Conservation (phyloP, 1,139 yeast species). For the Lizanozyma gosingica region DNA sequence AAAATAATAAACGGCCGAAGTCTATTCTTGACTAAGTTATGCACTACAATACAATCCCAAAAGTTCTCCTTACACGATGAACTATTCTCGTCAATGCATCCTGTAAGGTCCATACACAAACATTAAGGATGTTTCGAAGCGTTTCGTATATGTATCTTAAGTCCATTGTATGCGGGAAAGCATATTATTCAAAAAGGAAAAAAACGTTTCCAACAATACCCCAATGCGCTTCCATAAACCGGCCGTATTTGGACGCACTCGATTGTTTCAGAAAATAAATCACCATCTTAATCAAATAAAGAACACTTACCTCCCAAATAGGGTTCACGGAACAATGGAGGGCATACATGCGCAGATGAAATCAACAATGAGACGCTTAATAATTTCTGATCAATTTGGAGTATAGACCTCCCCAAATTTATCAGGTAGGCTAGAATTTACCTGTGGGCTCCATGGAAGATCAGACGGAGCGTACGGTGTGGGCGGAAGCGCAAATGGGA, state of each 20-base stretch:
- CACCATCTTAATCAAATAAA: too few relatives aligned
- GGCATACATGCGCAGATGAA: conserved; percentile 3
- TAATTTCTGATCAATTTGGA: neutral
- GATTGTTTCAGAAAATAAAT: too few relatives aligned
- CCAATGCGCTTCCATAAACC: too few relatives aligned
- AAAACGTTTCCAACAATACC: too few relatives aligned
- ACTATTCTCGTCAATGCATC: neutral
- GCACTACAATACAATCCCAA: too few relatives aligned
- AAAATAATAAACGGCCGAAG: conserved; percentile 20
- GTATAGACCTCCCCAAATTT: conserved; percentile 13
- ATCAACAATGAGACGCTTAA: neutral
- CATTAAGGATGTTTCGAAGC: too few relatives aligned
- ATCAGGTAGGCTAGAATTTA: conserved; percentile 12
- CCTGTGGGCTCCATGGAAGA: conserved; percentile 39
- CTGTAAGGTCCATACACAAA: too few relatives aligned
- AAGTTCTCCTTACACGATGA: too few relatives aligned
- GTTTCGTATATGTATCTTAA: too few relatives aligned
- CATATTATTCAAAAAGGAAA: too few relatives aligned
- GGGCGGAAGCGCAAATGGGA: conserved; percentile 51
- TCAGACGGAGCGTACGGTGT: conserved; percentile 28
- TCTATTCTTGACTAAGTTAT: conserved; percentile 26
- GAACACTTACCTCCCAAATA: neutral
- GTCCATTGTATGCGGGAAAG: too few relatives aligned
- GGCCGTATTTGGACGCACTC: too few relatives aligned
- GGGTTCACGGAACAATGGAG: conserved; percentile 2